phyloP scores from a whole-genome alignment of 345 rosid genomes.

The Schrenkiella parvula region DNA sequence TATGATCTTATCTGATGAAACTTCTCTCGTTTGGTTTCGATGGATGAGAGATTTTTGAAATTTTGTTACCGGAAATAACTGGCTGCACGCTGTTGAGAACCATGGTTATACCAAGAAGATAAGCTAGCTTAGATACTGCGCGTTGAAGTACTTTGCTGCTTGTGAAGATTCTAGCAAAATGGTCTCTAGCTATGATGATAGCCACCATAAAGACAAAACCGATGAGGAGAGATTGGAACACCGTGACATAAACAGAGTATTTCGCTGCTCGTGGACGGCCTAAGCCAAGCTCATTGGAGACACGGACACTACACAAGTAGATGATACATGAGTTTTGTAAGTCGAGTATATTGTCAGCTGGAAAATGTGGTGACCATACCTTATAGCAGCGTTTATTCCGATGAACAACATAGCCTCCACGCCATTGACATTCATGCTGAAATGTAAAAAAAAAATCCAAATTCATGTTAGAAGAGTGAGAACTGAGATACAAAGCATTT shows the following conservation, averaged over 20 bases:
- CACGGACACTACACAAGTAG: slow-evolving; percentile 49
- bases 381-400: slow-evolving; percentile 70
- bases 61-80: slow-evolving; percentile 61
- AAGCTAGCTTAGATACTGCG: slow-evolving; percentile 57
- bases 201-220: slow-evolving; percentile 63
- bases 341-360: not conserved
- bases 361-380: slow-evolving; percentile 33
- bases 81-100: slow-evolving; percentile 86
- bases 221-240: slow-evolving; percentile 51
- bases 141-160: slow-evolving; percentile 45
- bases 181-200: slow-evolving; percentile 46
- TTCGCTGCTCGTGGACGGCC: slow-evolving; percentile 76
- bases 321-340: not conserved
- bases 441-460: not conserved
- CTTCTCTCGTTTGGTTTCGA: not conserved
- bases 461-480: not conserved
- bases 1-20: not conserved
- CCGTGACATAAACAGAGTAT: slow-evolving; percentile 56
- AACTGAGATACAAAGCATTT: not conserved
- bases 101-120: slow-evolving; percentile 72
- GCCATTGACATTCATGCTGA: slow-evolving; percentile 79
- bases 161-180: slow-evolving; percentile 61
- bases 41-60: not conserved
- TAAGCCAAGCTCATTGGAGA: slow-evolving; percentile 75
- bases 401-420: slow-evolving; percentile 76